Conservation (phyloP, 352 stramenopile genomes). For the Vaucheria bursata region DNA sequence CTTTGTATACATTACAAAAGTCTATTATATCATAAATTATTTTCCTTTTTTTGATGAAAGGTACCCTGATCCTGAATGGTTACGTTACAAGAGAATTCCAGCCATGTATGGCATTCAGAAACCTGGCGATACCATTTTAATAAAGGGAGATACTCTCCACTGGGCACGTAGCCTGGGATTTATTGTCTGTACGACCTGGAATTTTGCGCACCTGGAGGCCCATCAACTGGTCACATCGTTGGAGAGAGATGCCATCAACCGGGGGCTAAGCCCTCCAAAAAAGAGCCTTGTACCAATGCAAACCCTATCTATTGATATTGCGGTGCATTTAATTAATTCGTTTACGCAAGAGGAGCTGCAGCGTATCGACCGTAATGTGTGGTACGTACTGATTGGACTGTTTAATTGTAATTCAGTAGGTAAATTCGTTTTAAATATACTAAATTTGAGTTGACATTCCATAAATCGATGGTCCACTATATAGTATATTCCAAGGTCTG, state of each 20-base stretch:
- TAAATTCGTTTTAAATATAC: no score
- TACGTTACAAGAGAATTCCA: not conserved
- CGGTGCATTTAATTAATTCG: not conserved
- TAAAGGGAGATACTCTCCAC: not conserved
- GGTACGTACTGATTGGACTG: no score
- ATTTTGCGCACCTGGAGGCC: not conserved
- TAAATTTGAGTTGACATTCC: no score
- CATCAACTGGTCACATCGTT: not conserved
- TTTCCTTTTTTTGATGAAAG: not conserved
- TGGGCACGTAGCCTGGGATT: conserved; percentile 3
- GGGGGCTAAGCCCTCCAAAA: not conserved
- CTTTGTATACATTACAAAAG: no score
- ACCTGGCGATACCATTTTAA: not conserved
- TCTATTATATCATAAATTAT: no score
- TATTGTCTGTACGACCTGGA: not conserved
- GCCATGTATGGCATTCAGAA: not conserved
- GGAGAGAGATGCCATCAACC: not conserved
- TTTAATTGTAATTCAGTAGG: no score
- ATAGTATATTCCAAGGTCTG: no score
- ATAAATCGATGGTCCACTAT: no score
- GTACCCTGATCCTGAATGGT: conserved; percentile 5
- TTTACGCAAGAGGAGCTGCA: no score
- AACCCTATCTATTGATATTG: conserved; percentile 6
- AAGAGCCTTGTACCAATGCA: not conserved
- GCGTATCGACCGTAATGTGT: no score